Evolutionary conservation across 345 rosid genomes (phyloP), one percentile per base, ranked within the genome.

Genomic region (Lenwebbia sp.): DNA sequence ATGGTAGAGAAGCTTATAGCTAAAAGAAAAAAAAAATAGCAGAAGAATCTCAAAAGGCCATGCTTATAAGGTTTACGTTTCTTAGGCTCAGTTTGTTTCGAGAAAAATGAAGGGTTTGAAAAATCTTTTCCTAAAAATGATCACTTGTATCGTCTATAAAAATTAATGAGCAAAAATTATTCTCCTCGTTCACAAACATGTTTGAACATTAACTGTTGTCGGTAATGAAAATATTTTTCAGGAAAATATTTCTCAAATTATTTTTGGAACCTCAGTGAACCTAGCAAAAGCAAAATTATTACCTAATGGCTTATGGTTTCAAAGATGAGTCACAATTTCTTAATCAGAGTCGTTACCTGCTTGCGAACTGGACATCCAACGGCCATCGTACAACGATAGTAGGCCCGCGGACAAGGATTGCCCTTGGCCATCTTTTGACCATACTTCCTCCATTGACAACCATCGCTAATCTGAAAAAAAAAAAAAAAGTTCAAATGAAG

Each of bases 381-480:
- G 37, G 92, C 91, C 93, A 93, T 91, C 50, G 98, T 94, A 90
- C 99, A 96, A 7, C 99, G 98, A 78, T 96, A 96, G 89, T 96
- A 96, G n/a, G 98, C 98, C 19, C 98, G 91, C 8, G 99, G 99
- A 86, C 96, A 96, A 81, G 98, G 99, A 89, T 95, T 96, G 0
- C 98, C 93, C 90, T 95, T 95, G 5, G 99, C 95, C 90, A 93
- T 92, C 89, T 96, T 96, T 86, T 96, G 99, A 44, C 99, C 99
- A 55, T 96, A 96, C 65, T 96, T 96, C 85, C 99, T 96, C 99
- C 99, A 96, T 52, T 94, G 99, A 60, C 99, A 96, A 65, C 98
- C 98, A 65, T 96, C 99, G 50, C 89, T 92, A 81, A 96, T 94
- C 99, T 96, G 91, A 41, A 70, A 6, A 55, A 75, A 55, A 58